Percentiles rank a stretch among this genome's conserved stretches.
These are phyloP conservation scores for Leucogyrophana mollusca DNA, from an alignment of 768 basidiomycete species.

Conservation along the genomic window DNA sequence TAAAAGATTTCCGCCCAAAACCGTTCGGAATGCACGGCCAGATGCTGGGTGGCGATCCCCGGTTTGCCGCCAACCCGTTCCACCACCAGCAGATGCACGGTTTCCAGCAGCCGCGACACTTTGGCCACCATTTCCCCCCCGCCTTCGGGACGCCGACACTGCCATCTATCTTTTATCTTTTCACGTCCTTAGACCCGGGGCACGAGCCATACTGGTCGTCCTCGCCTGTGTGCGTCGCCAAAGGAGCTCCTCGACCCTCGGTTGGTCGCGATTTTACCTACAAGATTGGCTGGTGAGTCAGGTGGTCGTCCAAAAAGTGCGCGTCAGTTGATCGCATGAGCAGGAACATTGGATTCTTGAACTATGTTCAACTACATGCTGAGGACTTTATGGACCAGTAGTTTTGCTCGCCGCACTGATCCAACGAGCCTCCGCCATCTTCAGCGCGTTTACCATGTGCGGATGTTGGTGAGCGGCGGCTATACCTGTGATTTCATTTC, in stretches of 20 bases:
- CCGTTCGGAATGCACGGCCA: slow-evolving; percentile 13
- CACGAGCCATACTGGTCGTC: slow-evolving; percentile 40
- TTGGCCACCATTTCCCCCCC: slow-evolving; percentile 9
- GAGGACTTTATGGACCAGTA: slow-evolving; percentile 29
- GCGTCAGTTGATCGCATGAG: not conserved
- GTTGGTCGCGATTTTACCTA: slow-evolving; percentile 28
- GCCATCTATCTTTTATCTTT: slow-evolving; percentile 42
- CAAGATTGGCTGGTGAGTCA: slow-evolving; percentile 28
- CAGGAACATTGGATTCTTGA: slow-evolving; percentile 36
- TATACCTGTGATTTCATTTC: too few species aligned
- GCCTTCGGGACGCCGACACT: slow-evolving; percentile 22
- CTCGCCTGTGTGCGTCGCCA: slow-evolving; percentile 25
- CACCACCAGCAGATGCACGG: slow-evolving; percentile 15
- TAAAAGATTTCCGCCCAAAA: slow-evolving; percentile 31
- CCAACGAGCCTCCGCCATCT: too few species aligned
- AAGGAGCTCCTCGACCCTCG: slow-evolving; percentile 14
- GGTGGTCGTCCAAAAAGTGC: not conserved
- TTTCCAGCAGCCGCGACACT: slow-evolving; percentile 12
- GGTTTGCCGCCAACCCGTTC: slow-evolving; percentile 8
- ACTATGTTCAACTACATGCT: slow-evolving; percentile 36
- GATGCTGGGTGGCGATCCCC: not conserved
- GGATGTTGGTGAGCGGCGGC: too few species aligned
- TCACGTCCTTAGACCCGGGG: slow-evolving; percentile 34
- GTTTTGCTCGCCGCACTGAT: too few species aligned
- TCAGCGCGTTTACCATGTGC: too few species aligned